Evolutionary conservation across 2,329 filamentous ascomycete genomes (phyloP).

Genomic region (Talaromyces islandicus): DNA sequence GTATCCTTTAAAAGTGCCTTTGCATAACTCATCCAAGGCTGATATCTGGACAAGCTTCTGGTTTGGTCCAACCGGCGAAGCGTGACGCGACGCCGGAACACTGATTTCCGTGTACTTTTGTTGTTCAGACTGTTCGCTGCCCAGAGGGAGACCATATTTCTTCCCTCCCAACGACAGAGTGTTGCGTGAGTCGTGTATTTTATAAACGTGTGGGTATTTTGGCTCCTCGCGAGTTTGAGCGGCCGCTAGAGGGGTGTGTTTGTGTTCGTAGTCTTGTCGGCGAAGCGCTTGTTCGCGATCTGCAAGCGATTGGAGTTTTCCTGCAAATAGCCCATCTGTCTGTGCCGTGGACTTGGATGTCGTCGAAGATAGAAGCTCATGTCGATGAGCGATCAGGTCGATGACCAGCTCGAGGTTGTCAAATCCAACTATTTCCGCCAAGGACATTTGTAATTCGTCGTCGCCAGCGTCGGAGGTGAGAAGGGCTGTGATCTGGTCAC

Average conservation of each 20-base stretch:
- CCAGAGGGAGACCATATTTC: conserved; percentile 74
- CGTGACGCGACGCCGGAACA: conserved; percentile 77
- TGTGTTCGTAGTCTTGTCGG: conserved; percentile 74
- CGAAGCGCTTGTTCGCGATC: conserved; percentile 75
- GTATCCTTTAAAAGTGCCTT: conserved; percentile 90
- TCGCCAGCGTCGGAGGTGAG: conserved; percentile 65
- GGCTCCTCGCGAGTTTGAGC: conserved; percentile 65
- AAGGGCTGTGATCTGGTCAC: conserved; percentile 70
- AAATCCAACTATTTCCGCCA: conserved; percentile 87
- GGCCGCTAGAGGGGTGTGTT: conserved; percentile 64
- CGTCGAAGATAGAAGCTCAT: conserved; percentile 54
- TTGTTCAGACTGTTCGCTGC: conserved; percentile 64
- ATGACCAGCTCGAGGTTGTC: conserved; percentile 91
- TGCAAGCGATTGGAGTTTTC: conserved; percentile 63
- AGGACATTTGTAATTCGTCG: conserved; percentile 82
- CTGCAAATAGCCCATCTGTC: conserved; percentile 41
- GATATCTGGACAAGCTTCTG: conserved; percentile 72
- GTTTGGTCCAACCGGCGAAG: conserved; percentile 62
- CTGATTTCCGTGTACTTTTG: conserved; percentile 83
- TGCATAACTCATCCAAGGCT: conserved; percentile 82
- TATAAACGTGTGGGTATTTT: conserved; percentile 92
- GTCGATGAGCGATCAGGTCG: conserved; percentile 74
- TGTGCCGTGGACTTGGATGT: conserved; percentile 24
- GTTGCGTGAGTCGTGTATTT: conserved; percentile 75
- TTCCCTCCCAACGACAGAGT: conserved; percentile 71